Evolutionary conservation across 2,329 filamentous ascomycete species (phyloP), one percentile per base, ranked within the genome.

Genomic region (Parastagonospora avenae): DNA sequence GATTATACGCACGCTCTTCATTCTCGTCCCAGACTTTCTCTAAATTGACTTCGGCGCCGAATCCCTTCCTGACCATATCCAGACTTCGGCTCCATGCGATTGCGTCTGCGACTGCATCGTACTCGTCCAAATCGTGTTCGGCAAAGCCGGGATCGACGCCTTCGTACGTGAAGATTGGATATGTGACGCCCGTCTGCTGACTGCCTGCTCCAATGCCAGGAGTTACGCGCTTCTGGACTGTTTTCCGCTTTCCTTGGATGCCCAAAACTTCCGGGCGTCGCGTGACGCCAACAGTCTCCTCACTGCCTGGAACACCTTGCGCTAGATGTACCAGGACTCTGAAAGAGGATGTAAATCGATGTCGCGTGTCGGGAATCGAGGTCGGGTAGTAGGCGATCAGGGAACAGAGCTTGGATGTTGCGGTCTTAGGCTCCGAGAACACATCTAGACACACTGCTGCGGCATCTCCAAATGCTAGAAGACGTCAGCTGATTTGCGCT

Each of bases 61-160:
- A 89, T 0, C 84, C 87, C 52, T 79, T 80, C 35, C 85, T 78
- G 31, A 90, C 76, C 0, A 79, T 73, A 1, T 77, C 77, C 50
- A 92, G 64, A 31, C 84, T 86, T 7, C 89, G 79, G n/a, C 80
- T 84, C 81, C 86, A 91, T 0, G 89, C 87, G 15, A 91, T 64
- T n/a, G 82, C 80, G 1, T 87, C 83, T 0, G 82, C 81, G 2
- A 89, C 76, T 8, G 80, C 77, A 56, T 91, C 82, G 60, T 85
- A 91, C 57, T 88, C 83, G 2, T 89, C 85, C 29, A 89, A 69
- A 48, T 90, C 84, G 15, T 81, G 79, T 71, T 92, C 88, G 0
- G 89, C 89, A 55, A 92, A 92, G 0, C 89, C 89, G 0, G 84
- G 74, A 43, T 84, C 75, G 0, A 74, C 82, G 52, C 79, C 76